phyloP scores from a whole-genome alignment of 1,139 yeast species.

The Scheffersomyces insectosa region DNA sequence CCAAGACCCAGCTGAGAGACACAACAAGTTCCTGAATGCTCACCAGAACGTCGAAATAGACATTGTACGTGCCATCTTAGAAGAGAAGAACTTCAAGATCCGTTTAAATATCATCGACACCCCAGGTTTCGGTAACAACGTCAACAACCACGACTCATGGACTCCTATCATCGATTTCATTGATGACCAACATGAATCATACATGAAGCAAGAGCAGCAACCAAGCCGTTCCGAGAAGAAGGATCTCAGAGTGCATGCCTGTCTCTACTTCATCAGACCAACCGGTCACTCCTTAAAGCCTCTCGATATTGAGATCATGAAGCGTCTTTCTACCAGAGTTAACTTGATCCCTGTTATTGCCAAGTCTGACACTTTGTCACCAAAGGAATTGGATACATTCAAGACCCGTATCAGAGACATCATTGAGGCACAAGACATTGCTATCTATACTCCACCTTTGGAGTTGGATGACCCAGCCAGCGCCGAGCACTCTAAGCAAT shows the following conservation, averaged over 20 bases:
- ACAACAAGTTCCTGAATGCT: conserved; percentile 59
- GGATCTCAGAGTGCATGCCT: conserved; percentile 93
- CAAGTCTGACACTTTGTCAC: conserved; percentile 89
- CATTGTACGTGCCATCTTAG: conserved; percentile 85
- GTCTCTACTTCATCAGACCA: conserved; percentile 92
- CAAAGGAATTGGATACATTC: conserved; percentile 76
- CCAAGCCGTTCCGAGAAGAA: conserved; percentile 69
- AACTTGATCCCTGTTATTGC: conserved; percentile 95
- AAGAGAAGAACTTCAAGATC: conserved; percentile 86
- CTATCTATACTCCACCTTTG: conserved; percentile 86
- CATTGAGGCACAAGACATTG: conserved; percentile 87
- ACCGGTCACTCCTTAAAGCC: conserved; percentile 96
- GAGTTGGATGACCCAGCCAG: conserved; percentile 73
- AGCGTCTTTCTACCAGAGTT: conserved; percentile 81
- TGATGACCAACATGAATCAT: conserved; percentile 95
- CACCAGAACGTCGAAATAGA: conserved; percentile 91
- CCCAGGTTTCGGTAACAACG: conserved; percentile 97
- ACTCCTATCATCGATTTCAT: conserved; percentile 89
- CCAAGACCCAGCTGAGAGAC: conserved; percentile 65
- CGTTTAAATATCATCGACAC: conserved; percentile 91
- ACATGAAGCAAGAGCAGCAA: conserved; percentile 95
- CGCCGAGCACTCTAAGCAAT: conserved; percentile 76
- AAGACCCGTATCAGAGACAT: conserved; percentile 88
- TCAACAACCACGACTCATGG: conserved; percentile 92
- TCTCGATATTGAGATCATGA: conserved; percentile 91